phyloP scores from a whole-genome alignment of 1,284 basidiomycete genomes.

The Coniophora puteana region DNA sequence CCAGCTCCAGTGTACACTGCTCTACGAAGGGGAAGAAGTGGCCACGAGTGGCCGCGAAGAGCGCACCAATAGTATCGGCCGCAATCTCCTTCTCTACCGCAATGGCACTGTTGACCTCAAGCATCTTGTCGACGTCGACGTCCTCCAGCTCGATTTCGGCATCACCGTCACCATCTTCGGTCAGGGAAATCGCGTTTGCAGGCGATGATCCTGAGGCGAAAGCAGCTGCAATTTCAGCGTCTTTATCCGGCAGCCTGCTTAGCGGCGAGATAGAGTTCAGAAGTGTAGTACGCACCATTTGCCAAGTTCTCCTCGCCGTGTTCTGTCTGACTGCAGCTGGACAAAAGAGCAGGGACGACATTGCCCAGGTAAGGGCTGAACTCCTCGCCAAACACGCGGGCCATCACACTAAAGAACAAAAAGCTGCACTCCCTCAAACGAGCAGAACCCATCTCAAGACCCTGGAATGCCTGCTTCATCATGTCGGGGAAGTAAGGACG shows the following conservation, averaged over 20 bases:
- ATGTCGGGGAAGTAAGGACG: constrained; percentile 93
- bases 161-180: constrained; percentile 54
- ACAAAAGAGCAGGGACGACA: constrained; percentile 85
- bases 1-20: constrained; percentile 76
- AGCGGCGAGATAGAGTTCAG: constrained; percentile 4
- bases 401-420: constrained; percentile 98
- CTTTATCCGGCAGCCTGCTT: constrained; percentile 10
- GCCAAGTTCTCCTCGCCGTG: constrained; percentile 59
- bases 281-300: constrained; percentile 34
- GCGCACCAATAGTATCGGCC: constrained; percentile 91
- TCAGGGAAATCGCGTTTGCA: constrained; percentile 60
- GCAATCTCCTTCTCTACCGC: constrained; percentile 99
- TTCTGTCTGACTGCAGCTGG: constrained; percentile 85
- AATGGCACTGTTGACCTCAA: constrained; percentile 94
- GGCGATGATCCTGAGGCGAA: constrained; percentile 75
- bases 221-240: constrained; percentile 46
- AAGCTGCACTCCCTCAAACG: constrained; percentile 95
- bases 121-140: constrained; percentile 77
- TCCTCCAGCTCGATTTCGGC: constrained; percentile 80
- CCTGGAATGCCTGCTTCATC: constrained; percentile 95
- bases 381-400: constrained; percentile 92
- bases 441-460: constrained; percentile 83
- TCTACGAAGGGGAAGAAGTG: constrained; percentile 93
- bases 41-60: constrained; percentile 80
- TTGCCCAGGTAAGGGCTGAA: constrained; percentile 86